A percentile compares a stretch with the other conserved stretches of the same genome.
These are phyloP conservation scores for Xylaria sp. DNA, from an alignment of 2,329 filamentous ascomycete genomes.

Conservation along the genomic window DNA sequence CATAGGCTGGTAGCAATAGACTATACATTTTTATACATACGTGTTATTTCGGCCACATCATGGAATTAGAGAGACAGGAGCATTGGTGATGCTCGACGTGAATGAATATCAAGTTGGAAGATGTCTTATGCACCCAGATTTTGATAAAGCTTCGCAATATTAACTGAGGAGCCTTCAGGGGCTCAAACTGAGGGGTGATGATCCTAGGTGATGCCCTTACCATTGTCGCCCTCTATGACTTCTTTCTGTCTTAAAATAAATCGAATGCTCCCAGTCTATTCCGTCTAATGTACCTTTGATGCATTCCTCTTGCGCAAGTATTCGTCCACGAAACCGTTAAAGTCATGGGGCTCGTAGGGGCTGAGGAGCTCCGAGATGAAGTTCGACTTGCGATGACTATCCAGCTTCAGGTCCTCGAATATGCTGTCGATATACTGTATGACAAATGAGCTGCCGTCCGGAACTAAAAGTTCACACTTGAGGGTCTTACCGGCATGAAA, in stretches of 20 bases:
- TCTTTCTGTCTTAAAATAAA: neutral
- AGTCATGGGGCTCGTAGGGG: conserved; percentile 39
- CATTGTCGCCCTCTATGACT: neutral
- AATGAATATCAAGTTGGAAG: neutral
- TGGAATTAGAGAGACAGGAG: no score
- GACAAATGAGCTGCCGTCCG: neutral
- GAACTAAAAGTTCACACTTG: no score
- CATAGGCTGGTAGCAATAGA: neutral
- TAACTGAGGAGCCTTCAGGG: neutral
- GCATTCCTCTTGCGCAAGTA: conserved; percentile 30
- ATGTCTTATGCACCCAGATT: neutral
- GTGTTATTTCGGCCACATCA: no score
- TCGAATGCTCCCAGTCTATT: neutral
- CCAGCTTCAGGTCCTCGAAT: conserved; percentile 39
- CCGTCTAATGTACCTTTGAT: neutral
- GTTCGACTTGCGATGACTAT: conserved; percentile 40
- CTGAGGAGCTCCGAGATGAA: conserved; percentile 38
- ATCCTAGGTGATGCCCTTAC: neutral
- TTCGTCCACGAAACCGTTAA: conserved; percentile 40
- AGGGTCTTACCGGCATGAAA: conserved; percentile 38
- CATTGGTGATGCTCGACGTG: neutral
- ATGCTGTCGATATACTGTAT: conserved; percentile 41
- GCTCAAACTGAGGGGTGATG: neutral
- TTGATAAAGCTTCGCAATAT: neutral
- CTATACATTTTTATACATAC: neutral